phyloP scores from a whole-genome alignment of 2,329 filamentous ascomycete genomes.

The Xylaria sp. region DNA sequence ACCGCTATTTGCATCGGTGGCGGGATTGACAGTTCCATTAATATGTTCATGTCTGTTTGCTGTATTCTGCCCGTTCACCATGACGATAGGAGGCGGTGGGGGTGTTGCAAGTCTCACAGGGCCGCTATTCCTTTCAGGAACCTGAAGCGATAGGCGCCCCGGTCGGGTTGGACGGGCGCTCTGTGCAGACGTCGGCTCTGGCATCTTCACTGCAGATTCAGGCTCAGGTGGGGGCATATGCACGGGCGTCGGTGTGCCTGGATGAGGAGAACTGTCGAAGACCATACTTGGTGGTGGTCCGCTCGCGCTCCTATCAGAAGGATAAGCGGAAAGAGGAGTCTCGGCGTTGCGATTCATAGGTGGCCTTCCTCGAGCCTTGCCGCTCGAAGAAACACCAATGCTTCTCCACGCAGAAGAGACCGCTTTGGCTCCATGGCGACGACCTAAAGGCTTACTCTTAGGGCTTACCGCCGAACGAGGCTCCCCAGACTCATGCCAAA shows the following conservation, averaged over 20 bases:
- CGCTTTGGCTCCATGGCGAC: constrained; percentile 82
- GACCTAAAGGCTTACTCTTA: constrained; percentile 58
- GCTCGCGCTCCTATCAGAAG: constrained; percentile 63
- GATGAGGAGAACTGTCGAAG: constrained; percentile 41
- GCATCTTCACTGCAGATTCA: constrained; percentile 38
- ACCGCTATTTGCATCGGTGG: constrained; percentile 14
- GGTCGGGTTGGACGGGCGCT: constrained; percentile 52
- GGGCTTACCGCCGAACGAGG: constrained; percentile 81
- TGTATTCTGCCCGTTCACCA: constrained; percentile 62
- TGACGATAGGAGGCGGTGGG: constrained; percentile 61
- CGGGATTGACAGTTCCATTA: constrained; percentile 7
- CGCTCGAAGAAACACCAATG: constrained; percentile 68
- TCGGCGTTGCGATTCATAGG: constrained; percentile 74
- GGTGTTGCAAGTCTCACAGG: constrained; percentile 72
- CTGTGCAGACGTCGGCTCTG: constrained; percentile 43
- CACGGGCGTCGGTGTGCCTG: constrained; percentile 38
- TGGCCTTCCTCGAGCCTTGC: constrained; percentile 82
- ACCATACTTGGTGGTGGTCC: constrained; percentile 55
- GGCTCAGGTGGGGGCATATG: constrained; percentile 45
- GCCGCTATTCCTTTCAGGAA: constrained; percentile 70
- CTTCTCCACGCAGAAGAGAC: constrained; percentile 92
- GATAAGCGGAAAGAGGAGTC: constrained; percentile 76
- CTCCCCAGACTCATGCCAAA: constrained; percentile 69
- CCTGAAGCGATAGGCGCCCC: constrained; percentile 69
- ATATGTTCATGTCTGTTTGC: constrained; percentile 31